A percentile compares a stretch with the other conserved stretches of the same genome.
These are phyloP conservation scores for Hyphopichia khmerensis DNA, from an alignment of 1,139 yeast genomes.

Conservation along the genomic window DNA sequence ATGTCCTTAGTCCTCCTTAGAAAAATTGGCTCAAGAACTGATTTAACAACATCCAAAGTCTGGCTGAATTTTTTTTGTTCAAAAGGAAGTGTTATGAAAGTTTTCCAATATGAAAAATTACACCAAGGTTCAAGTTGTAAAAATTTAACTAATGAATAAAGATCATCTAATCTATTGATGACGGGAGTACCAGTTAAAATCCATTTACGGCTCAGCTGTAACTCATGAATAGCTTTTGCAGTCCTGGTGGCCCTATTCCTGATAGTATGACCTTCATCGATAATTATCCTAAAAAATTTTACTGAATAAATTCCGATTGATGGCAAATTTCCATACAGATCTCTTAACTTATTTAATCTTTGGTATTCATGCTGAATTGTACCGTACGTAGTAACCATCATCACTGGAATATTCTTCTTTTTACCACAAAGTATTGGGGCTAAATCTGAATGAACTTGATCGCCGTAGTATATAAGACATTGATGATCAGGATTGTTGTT, in stretches of 20 bases:
- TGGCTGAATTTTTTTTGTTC: constrained; percentile 67
- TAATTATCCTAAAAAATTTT: constrained; percentile 71
- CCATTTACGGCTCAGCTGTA: constrained; percentile 74
- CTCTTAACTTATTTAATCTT: constrained; percentile 31
- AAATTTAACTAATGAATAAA: constrained; percentile 75
- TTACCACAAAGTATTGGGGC: constrained; percentile 38
- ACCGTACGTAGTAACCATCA: constrained; percentile 85
- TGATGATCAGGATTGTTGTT: constrained; percentile 45
- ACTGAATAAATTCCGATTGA: constrained; percentile 65
- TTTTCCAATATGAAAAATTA: constrained; percentile 83
- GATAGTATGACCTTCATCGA: constrained; percentile 93
- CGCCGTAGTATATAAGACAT: constrained; percentile 74
- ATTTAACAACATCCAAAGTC: constrained; percentile 80
- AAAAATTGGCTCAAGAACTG: constrained; percentile 80
- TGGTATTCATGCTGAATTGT: constrained; percentile 76
- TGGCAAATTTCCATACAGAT: constrained; percentile 29
- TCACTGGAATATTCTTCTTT: constrained; percentile 54
- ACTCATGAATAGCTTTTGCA: constrained; percentile 71
- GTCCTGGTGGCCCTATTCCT: constrained; percentile 80
- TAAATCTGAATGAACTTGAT: constrained; percentile 51
- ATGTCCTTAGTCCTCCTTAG: constrained; percentile 85
- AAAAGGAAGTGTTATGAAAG: constrained; percentile 82
- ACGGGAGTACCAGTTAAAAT: constrained; percentile 93
- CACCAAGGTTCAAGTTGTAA: constrained; percentile 87
- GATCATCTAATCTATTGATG: constrained; percentile 82